Conservation (phyloP, 2,329 filamentous ascomycete genomes). For the Bipolaris oryzae region DNA sequence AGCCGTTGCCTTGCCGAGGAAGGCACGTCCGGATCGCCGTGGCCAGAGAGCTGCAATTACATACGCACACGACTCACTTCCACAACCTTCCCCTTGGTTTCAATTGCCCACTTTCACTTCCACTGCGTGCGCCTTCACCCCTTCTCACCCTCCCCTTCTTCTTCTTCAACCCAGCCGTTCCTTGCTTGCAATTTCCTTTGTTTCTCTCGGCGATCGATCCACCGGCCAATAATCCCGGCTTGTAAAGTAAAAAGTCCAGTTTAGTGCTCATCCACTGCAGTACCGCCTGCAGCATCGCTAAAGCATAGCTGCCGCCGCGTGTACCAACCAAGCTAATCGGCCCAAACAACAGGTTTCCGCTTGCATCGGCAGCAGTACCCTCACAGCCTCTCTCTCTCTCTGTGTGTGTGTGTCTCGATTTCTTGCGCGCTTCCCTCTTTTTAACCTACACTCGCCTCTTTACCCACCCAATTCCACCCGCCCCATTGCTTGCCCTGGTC, state of each 20-base stretch:
- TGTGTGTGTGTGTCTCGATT: background rate
- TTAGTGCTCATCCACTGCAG: slow-evolving; percentile 8
- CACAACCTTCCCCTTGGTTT: slow-evolving; percentile 5
- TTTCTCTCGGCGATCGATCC: slow-evolving; percentile 1
- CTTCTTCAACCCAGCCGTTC: background rate
- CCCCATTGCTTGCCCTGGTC: slow-evolving; percentile 17
- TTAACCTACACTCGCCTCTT: background rate
- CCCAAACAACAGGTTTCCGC: slow-evolving; percentile 15
- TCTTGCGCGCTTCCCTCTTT: background rate
- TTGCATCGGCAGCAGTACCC: slow-evolving; percentile 1
- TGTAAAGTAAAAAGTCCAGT: background rate
- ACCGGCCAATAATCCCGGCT: slow-evolving; percentile 6
- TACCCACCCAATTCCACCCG: background rate
- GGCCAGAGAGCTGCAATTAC: background rate
- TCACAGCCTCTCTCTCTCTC: slow-evolving; percentile 3
- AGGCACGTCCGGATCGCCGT: slow-evolving; percentile 10
- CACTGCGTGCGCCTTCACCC: slow-evolving; percentile 7
- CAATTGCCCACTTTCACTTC: background rate
- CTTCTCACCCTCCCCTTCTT: background rate
- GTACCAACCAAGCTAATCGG: slow-evolving; percentile 12
- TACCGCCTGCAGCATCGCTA: slow-evolving; percentile 13
- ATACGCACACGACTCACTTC: background rate
- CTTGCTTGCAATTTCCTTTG: slow-evolving; percentile 4
- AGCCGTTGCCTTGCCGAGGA: background rate
- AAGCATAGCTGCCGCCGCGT: slow-evolving; percentile 15